Percentiles rank a stretch among this genome's conserved stretches.
Evolutionary conservation across 306 rosid genomes (phyloP).

Genomic region (Sechiopsis laciniata): DNA sequence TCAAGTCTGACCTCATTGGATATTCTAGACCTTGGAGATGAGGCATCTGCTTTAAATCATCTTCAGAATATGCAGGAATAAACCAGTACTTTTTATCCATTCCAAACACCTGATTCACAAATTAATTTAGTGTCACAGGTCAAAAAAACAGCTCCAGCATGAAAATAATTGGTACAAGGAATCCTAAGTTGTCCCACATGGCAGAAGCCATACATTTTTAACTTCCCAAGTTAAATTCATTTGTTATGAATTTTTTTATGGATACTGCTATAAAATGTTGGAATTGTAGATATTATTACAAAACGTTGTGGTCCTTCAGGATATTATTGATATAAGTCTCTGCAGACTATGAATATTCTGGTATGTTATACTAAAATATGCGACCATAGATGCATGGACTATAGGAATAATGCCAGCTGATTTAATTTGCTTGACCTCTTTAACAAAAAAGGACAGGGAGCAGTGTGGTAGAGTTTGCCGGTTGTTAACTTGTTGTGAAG

Average conservation of each 20-base stretch:
- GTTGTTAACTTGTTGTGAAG: neutral
- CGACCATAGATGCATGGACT: too few species aligned
- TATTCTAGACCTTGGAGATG: conserved; percentile 58
- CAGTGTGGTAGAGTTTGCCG: neutral
- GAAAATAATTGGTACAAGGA: neutral
- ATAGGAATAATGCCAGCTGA: neutral
- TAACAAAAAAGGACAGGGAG: neutral
- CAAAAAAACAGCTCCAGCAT: neutral
- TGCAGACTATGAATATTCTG: neutral
- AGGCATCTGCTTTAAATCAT: conserved; percentile 49
- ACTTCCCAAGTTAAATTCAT: neutral
- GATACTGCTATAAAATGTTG: neutral
- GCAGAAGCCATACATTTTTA: neutral
- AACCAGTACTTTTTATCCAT: conserved; percentile 57
- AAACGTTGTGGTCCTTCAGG: neutral
- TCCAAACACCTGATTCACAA: conserved; percentile 53
- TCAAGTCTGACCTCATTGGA: conserved; percentile 41
- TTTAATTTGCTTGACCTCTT: neutral
- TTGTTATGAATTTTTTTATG: neutral
- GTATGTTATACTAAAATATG: neutral
- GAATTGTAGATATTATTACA: neutral
- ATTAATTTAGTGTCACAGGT: neutral
- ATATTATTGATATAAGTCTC: neutral
- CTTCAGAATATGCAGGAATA: conserved; percentile 56
- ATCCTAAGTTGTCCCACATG: neutral